A percentile compares a stretch with the other conserved stretches of the same genome.
phyloP scores from a whole-genome alignment of 2,329 filamentous ascomycete genomes.

The Lachnellula cervina region DNA sequence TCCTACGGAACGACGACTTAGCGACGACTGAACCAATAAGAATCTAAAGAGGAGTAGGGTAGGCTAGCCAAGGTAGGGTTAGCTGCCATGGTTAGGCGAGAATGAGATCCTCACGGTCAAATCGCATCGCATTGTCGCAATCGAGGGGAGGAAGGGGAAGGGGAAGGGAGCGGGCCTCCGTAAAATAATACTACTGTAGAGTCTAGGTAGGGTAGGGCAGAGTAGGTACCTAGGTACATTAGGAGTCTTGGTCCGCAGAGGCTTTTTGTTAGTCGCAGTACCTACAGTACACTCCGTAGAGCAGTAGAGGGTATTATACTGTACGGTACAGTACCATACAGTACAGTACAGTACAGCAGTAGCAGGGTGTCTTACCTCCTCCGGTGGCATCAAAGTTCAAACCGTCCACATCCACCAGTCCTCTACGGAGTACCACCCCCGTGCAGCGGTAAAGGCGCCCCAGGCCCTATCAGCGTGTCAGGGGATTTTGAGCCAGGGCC shows the following conservation, averaged over 20 bases:
- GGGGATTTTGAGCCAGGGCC: conserved; percentile 4
- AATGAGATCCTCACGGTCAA: conserved; percentile 2
- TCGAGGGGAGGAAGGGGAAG: too few species aligned
- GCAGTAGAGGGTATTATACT: not conserved
- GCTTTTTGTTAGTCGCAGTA: not conserved
- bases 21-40: conserved; percentile 6
- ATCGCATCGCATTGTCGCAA: not conserved
- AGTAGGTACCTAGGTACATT: too few species aligned
- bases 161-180: too few species aligned
- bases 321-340: not conserved
- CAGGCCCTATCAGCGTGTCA: conserved; percentile 6
- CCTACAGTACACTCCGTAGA: not conserved
- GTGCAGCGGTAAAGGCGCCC: conserved; percentile 8
- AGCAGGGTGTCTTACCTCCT: not conserved
- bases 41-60: not conserved
- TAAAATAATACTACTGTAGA: too few species aligned
- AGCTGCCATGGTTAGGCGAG: not conserved
- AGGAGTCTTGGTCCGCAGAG: not conserved
- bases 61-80: too few species aligned
- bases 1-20: not conserved
- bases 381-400: not conserved
- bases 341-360: not conserved
- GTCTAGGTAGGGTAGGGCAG: too few species aligned
- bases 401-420: not conserved
- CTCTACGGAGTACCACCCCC: not conserved